Evolutionary conservation across 768 basidiomycete genomes (phyloP).

Genomic region (Gyrodon lividus): DNA sequence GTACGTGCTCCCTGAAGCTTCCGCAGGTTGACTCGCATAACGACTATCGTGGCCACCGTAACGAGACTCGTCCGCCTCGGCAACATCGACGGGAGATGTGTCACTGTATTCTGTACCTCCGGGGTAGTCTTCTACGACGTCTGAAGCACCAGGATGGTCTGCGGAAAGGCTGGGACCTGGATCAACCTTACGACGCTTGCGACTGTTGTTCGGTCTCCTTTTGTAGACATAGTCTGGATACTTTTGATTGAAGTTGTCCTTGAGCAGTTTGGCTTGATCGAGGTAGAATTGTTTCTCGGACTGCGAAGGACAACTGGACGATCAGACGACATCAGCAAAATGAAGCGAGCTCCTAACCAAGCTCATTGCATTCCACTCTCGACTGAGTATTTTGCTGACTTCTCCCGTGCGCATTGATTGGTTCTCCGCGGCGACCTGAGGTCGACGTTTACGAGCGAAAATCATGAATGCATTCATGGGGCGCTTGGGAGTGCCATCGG

Average conservation of each 20-base stretch:
- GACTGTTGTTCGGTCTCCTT: constrained; percentile 83
- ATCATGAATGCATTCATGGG: constrained; percentile 97
- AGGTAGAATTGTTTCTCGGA: constrained; percentile 84
- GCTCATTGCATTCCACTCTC: constrained; percentile 82
- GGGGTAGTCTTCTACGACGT: constrained; percentile 33
- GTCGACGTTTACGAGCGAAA: constrained; percentile 77
- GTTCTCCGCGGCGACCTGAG: constrained; percentile 84
- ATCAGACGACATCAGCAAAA: constrained; percentile 14
- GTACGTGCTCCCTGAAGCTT: constrained; percentile 16
- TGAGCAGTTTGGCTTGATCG: constrained; percentile 81
- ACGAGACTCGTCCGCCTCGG: constrained; percentile 23
- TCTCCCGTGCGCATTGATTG: constrained; percentile 90
- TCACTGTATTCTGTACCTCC: constrained; percentile 36
- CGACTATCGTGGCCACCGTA: constrained; percentile 16
- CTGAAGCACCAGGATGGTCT: constrained; percentile 31
- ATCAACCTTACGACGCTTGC: constrained; percentile 55
- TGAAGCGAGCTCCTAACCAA: constrained; percentile 47
- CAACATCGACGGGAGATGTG: constrained; percentile 38
- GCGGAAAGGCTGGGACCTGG: constrained; percentile 26
- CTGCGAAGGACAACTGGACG: constrained; percentile 35
- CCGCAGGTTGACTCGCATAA: constrained; percentile 22
- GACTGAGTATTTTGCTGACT: constrained; percentile 83
- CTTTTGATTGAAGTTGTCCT: constrained; percentile 80
- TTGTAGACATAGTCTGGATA: constrained; percentile 92
- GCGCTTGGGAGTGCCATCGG: constrained; percentile 85